Conservation (phyloP, 2,329 filamentous ascomycete species). For the Venturia pyrina region DNA sequence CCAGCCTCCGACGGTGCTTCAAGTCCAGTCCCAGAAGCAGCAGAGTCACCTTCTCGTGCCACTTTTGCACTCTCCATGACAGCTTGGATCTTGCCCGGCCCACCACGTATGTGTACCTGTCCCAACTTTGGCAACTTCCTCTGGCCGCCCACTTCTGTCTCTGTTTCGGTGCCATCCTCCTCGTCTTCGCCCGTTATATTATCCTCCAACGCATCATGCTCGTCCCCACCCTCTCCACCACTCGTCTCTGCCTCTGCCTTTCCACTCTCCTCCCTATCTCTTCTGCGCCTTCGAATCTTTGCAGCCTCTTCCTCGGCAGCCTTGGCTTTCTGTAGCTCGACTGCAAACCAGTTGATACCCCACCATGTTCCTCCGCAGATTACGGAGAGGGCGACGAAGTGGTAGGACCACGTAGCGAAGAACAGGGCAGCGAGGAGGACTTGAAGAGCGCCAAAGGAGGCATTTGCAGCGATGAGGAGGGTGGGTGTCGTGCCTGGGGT, state of each 20-base stretch:
- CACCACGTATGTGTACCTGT: conserved; percentile 3
- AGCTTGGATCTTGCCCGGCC: conserved; percentile 11
- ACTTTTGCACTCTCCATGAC: conserved; percentile 10
- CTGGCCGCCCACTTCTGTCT: conserved; percentile 25
- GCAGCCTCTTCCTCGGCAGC: conserved; percentile 40
- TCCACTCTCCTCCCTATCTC: not conserved
- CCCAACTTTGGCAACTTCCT: not conserved
- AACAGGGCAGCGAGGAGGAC: conserved; percentile 66
- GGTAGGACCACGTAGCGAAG: conserved; percentile 72
- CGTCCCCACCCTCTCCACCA: conserved; percentile 7
- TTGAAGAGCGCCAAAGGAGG: conserved; percentile 78
- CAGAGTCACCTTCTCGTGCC: not conserved
- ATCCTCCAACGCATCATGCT: conserved; percentile 3
- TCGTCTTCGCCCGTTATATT: conserved; percentile 1
- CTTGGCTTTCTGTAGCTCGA: conserved; percentile 45
- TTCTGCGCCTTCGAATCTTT: conserved; percentile 20
- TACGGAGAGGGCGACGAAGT: conserved; percentile 74
- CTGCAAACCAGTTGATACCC: conserved; percentile 94
- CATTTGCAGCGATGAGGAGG: conserved; percentile 82
- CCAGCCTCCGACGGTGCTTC: conserved; percentile 22
- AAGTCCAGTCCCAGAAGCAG: conserved; percentile 15
- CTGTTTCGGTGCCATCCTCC: conserved; percentile 17
- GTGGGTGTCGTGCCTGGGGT: conserved; percentile 82
- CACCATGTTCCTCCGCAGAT: conserved; percentile 80
- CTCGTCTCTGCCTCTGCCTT: conserved; percentile 8